phyloP scores from a whole-genome alignment of 768 basidiomycete species.

The Russula dissimulans region DNA sequence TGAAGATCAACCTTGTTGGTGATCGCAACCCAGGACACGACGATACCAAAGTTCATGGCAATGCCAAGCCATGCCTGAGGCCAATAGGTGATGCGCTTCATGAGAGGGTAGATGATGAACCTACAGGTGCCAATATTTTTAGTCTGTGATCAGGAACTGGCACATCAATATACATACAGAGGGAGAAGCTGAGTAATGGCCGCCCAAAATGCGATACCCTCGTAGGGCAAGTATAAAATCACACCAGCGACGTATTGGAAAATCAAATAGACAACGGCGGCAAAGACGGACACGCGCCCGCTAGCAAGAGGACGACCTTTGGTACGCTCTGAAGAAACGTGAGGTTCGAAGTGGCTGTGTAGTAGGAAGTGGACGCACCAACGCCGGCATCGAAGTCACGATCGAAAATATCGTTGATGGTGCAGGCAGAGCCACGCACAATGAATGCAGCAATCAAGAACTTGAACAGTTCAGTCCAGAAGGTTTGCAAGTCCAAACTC shows the following conservation, averaged over 20 bases:
- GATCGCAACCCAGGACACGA: slow-evolving; percentile 42
- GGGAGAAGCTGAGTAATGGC: slow-evolving; percentile 19
- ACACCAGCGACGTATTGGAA: slow-evolving; percentile 18
- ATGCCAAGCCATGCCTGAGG: slow-evolving; percentile 53
- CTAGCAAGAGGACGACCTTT: slow-evolving; percentile 18
- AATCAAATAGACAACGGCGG: slow-evolving; percentile 17
- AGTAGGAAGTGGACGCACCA: slow-evolving; percentile 22
- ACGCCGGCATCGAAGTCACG: slow-evolving; percentile 29
- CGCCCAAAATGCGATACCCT: slow-evolving; percentile 15
- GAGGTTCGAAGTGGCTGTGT: not conserved
- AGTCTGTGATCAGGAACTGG: not conserved
- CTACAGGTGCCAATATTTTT: slow-evolving; percentile 16
- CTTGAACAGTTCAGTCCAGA: slow-evolving; percentile 9
- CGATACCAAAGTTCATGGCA: slow-evolving; percentile 42
- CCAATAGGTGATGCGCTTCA: slow-evolving; percentile 52
- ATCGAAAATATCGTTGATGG: slow-evolving; percentile 24
- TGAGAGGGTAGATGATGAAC: slow-evolving; percentile 38
- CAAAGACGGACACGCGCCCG: slow-evolving; percentile 20
- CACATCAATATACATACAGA: slow-evolving; percentile 5
- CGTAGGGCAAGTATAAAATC: slow-evolving; percentile 13
- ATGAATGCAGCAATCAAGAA: slow-evolving; percentile 8
- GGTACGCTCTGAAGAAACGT: slow-evolving; percentile 1
- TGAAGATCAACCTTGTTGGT: slow-evolving; percentile 27
- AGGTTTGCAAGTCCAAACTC: slow-evolving; percentile 10
- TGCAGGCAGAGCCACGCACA: slow-evolving; percentile 22